Percentiles rank a stretch among this genome's conserved stretches.
phyloP scores from a whole-genome alignment of 2,329 filamentous ascomycete genomes.

The Aspergillus sp. region DNA sequence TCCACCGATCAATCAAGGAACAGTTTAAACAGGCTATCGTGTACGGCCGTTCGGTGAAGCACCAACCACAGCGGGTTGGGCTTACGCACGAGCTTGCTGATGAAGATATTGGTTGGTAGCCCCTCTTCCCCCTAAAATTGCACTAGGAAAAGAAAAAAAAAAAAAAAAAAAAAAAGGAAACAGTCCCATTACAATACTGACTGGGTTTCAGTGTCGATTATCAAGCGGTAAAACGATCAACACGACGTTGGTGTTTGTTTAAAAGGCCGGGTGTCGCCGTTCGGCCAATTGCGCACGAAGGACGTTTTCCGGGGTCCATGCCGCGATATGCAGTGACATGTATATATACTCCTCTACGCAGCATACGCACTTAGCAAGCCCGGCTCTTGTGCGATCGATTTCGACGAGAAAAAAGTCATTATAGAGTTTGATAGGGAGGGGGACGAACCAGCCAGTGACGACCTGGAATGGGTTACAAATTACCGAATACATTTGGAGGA shows the following conservation, averaged over 20 bases:
- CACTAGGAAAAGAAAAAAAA: neutral
- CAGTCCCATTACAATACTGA: slow-evolving; percentile 13
- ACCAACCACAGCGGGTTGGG: slow-evolving; percentile 93
- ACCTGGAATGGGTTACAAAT: slow-evolving; percentile 13
- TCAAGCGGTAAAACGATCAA: slow-evolving; percentile 53
- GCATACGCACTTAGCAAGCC: slow-evolving; percentile 18
- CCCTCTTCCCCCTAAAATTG: neutral
- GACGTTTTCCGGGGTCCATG: slow-evolving; percentile 2
- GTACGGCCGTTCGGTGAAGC: slow-evolving; percentile 96
- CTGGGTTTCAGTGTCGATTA: slow-evolving; percentile 49
- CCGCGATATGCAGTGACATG: slow-evolving; percentile 2
- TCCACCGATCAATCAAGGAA: slow-evolving; percentile 92
- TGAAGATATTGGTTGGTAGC: slow-evolving; percentile 81
- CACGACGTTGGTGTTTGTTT: slow-evolving; percentile 14
- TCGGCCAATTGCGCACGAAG: slow-evolving; percentile 19
- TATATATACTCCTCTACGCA: slow-evolving; percentile 2
- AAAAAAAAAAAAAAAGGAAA: neutral
- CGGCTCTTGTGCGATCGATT: slow-evolving; percentile 20
- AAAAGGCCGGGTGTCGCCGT: slow-evolving; percentile 19
- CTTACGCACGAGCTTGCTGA: slow-evolving; percentile 84
- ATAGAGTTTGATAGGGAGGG: neutral
- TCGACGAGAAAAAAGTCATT: slow-evolving; percentile 12
- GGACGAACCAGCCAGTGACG: slow-evolving; percentile 14
- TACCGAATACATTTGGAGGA: slow-evolving; percentile 8
- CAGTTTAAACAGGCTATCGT: slow-evolving; percentile 94